These are phyloP conservation scores for Amaranthus palmeri DNA, from an alignment of 148 eudicot genomes.

Conservation along the genomic window DNA sequence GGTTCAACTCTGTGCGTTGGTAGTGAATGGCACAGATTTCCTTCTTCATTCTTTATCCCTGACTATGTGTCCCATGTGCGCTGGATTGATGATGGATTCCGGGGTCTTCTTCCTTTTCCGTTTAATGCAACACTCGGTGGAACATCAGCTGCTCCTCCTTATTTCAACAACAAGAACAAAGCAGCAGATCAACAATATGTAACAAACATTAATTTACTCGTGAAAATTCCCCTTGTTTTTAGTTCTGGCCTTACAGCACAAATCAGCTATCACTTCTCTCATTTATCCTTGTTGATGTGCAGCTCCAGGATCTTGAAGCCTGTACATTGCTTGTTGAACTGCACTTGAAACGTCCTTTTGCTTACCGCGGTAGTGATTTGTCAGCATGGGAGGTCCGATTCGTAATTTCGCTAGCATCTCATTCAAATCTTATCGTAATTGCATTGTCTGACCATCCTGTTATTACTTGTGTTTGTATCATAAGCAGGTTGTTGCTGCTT, in stretches of 20 bases:
- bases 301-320: slow-evolving; percentile 69
- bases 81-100: slow-evolving; percentile 97
- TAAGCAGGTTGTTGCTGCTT: slow-evolving; percentile 69
- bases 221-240: slow-evolving; percentile 1
- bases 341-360: slow-evolving; percentile 82
- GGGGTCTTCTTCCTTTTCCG: slow-evolving; percentile 91
- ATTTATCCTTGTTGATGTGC: slow-evolving; percentile 23
- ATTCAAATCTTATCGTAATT: not conserved
- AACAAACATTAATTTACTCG: slow-evolving; percentile 20
- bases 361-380: slow-evolving; percentile 77
- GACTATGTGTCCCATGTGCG: slow-evolving; percentile 73
- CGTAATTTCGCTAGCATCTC: not conserved
- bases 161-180: slow-evolving; percentile 91
- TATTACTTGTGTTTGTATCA: not conserved
- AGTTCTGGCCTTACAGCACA: not conserved
- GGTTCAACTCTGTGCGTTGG: slow-evolving; percentile 95
- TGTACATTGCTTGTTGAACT: slow-evolving; percentile 90
- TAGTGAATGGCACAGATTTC: slow-evolving; percentile 96
- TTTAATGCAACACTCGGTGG: slow-evolving; percentile 93
- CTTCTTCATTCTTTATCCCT: slow-evolving; percentile 95
- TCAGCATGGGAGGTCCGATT: slow-evolving; percentile 83
- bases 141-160: slow-evolving; percentile 82
- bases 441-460: not conserved
- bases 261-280: not conserved
- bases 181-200: slow-evolving; percentile 89